phyloP scores from a whole-genome alignment of 2,329 filamentous ascomycete genomes.

The Fusarium mangiferae region DNA sequence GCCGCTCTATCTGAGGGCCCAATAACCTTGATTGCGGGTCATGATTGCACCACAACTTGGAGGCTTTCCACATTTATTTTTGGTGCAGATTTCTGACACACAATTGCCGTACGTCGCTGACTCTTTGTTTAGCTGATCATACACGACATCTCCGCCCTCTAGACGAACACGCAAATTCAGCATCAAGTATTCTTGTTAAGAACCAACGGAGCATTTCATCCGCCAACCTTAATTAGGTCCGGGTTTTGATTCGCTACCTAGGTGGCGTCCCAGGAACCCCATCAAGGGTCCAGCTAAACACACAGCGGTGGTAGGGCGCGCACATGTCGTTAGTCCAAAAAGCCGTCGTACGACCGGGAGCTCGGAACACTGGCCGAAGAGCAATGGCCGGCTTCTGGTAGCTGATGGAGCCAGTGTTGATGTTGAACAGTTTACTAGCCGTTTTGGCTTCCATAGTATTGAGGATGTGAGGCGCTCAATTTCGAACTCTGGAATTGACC shows the following conservation, averaged over 20 bases:
- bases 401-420: not conserved
- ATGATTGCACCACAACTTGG: slow-evolving; percentile 27
- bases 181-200: slow-evolving; percentile 23
- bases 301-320: slow-evolving; percentile 28
- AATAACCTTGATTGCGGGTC: slow-evolving; percentile 29
- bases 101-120: not conserved
- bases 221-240: slow-evolving; percentile 6
- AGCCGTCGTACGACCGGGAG: slow-evolving; percentile 28
- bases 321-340: slow-evolving; percentile 36
- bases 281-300: slow-evolving; percentile 36
- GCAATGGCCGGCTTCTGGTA: not conserved
- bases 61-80: slow-evolving; percentile 26
- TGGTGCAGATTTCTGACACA: slow-evolving; percentile 5
- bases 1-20: slow-evolving; percentile 22
- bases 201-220: slow-evolving; percentile 39
- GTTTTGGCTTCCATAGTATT: not conserved
- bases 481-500: slow-evolving; percentile 1
- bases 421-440: not conserved
- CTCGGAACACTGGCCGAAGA: slow-evolving; percentile 24
- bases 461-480: not conserved
- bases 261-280: slow-evolving; percentile 16
- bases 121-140: slow-evolving; percentile 4
- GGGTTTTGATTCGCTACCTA: slow-evolving; percentile 27
- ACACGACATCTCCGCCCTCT: not conserved
- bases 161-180: not conserved